These are phyloP conservation scores for Phytophthora boehmeriae DNA, from an alignment of 352 stramenopile genomes.

Conservation along the genomic window DNA sequence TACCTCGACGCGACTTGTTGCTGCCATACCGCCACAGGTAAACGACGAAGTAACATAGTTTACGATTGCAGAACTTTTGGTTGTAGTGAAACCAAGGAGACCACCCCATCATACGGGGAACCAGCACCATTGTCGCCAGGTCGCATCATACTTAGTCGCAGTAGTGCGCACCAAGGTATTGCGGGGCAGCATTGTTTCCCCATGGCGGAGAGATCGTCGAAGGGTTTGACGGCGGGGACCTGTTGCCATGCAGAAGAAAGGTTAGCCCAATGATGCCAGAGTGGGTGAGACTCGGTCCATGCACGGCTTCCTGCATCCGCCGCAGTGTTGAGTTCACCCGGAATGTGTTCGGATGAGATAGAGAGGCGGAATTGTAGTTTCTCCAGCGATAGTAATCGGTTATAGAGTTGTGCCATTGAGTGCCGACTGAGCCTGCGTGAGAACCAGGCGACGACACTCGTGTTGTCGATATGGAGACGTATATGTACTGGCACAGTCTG, in stretches of 20 bases:
- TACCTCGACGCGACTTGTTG: conserved; percentile 8
- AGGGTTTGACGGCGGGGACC: neutral
- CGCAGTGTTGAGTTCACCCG: conserved; percentile 14
- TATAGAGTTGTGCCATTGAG: conserved; percentile 3
- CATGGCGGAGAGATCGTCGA: conserved; percentile 16
- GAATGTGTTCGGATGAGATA: conserved; percentile 17
- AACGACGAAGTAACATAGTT: conserved; percentile 1
- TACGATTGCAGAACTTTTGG: neutral
- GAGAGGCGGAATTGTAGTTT: conserved; percentile 15
- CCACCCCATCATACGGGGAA: conserved; percentile 1
- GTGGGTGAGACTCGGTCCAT: conserved; percentile 1
- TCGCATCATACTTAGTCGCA: neutral
- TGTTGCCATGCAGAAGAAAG: too few species aligned
- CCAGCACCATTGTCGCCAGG: conserved; percentile 4
- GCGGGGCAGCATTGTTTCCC: conserved; percentile 4
- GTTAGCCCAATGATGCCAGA: conserved; percentile 4
- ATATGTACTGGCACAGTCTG: neutral
- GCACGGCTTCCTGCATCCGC: conserved; percentile 12
- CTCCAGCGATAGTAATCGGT: conserved; percentile 9
- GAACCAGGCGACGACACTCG: too few species aligned
- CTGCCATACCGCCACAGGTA: conserved; percentile 8
- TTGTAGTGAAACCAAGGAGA: neutral
- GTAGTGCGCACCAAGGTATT: conserved; percentile 2
- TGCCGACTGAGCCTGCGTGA: too few species aligned
- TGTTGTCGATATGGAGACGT: conserved; percentile 7